Conservation (phyloP, 305 asterid genomes). For the Ilex paraguariensis region DNA sequence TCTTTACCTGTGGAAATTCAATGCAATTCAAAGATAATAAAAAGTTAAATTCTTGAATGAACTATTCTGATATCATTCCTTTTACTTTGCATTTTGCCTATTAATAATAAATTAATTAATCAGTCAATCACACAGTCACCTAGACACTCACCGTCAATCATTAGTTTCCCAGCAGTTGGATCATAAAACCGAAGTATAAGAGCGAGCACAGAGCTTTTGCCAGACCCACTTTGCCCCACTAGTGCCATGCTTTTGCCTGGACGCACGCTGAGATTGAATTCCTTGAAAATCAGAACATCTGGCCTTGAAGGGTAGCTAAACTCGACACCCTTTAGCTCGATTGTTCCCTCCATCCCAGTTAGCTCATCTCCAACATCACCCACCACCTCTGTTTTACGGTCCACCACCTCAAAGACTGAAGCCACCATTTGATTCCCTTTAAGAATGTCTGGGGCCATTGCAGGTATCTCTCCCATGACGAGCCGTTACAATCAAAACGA, state of each 20-base stretch:
- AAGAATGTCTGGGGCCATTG: conserved; percentile 96
- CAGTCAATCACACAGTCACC: neutral
- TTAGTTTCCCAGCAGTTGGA: conserved; percentile 73
- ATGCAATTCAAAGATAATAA: too few relatives aligned
- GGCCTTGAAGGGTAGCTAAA: conserved; percentile 98
- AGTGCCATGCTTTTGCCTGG: conserved; percentile 88
- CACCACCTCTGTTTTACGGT: conserved; percentile 68
- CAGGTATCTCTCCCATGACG: conserved; percentile 96
- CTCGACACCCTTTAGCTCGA: conserved; percentile 81
- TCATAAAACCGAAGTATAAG: conserved; percentile 87
- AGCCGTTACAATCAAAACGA: conserved; percentile 91
- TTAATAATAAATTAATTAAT: too few relatives aligned
- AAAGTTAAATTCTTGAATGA: too few relatives aligned
- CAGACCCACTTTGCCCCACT: conserved; percentile 98
- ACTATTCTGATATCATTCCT: too few relatives aligned
- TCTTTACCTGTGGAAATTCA: conserved; percentile 62
- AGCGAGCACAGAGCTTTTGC: conserved; percentile 88
- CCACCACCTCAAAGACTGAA: conserved; percentile 83
- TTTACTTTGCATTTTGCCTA: too few relatives aligned
- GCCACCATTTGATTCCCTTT: conserved; percentile 93
- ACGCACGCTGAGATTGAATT: conserved; percentile 67
- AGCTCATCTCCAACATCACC: conserved; percentile 82
- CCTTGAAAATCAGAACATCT: conserved; percentile 69
- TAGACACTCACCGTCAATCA: conserved; percentile 67
- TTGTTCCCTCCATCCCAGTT: conserved; percentile 56